Evolutionary conservation across 805 yeast species (phyloP), one percentile per base, ranked within the genome.

Genomic region (Nakazawaea wyomingensis): DNA sequence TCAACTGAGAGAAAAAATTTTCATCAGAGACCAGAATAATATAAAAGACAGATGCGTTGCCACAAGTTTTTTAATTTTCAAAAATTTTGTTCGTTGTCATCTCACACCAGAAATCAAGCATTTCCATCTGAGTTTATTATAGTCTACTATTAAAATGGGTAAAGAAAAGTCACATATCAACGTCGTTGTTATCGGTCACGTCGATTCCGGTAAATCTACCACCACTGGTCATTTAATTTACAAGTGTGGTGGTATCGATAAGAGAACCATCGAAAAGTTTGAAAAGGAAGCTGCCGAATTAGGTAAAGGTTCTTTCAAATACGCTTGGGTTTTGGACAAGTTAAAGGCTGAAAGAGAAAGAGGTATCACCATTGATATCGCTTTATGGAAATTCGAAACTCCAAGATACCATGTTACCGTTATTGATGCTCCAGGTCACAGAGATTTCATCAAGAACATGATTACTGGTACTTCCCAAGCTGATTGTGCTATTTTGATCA

Each of bases 101-200:
- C 59, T 60, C 64, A 59, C 63, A 59, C 64, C 64, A 55, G 60
- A 54, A 62, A 61, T 58, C 64, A 57, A 47, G 54, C 61, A 57
- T 57, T 57, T 60, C 64, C 59, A 51, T 55, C 64, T 61, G 64
- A 57, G 65, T 55, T 47, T 40, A 51, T 43, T 49, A 46, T 41
- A 45, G 47, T 44, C 35, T 37, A 54, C 13, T 43, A 10, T 20
- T 43, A 43, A 27, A 64, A 53, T 66, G 95, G 96, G 96, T 82
- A 88, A 88, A 76, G 96, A 82, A 68, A 90, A 91, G 85, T 66
- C 79, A 76, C 98, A 91, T 86, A 86, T 91, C 80, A 91, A 91
- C 96, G 95, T 91, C 78, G 99, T 93, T 75, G 98, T 93, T 71
- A 91, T 91, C 75, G 99, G 98, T 77, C 98, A 91, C 96, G 98